Percentiles rank a stretch among this genome's conserved stretches.
phyloP scores from a whole-genome alignment of 768 basidiomycete species.

The Rhizopogon vulgaris region DNA sequence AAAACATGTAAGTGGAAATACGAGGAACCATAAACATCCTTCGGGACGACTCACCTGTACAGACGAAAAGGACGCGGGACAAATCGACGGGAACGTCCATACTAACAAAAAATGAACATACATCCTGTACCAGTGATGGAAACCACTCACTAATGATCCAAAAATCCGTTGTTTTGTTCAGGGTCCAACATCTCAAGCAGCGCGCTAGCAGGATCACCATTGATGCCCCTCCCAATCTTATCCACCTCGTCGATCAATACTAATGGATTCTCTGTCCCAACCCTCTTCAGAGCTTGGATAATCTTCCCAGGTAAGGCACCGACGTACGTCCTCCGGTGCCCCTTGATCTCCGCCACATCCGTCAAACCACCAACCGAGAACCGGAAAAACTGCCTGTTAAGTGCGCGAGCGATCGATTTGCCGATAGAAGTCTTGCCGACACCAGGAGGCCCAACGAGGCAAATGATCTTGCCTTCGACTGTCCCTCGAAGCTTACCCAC shows the following conservation, averaged over 20 bases:
- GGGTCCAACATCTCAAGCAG: slow-evolving; percentile 91
- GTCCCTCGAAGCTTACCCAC: slow-evolving; percentile 93
- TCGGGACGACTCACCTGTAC: slow-evolving; percentile 51
- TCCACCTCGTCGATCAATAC: slow-evolving; percentile 95
- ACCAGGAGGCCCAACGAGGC: slow-evolving; percentile 93
- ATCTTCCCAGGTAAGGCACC: slow-evolving; percentile 93
- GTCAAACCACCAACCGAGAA: slow-evolving; percentile 96
- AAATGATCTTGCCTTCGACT: slow-evolving; percentile 96
- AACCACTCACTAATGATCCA: slow-evolving; percentile 83
- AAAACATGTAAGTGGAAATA: slow-evolving; percentile 7
- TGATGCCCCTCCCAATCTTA: slow-evolving; percentile 87
- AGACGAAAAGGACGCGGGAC: slow-evolving; percentile 94
- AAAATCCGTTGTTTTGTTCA: slow-evolving; percentile 90
- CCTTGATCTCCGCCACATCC: slow-evolving; percentile 99
- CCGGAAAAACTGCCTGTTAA: slow-evolving; percentile 90
- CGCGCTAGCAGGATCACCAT: slow-evolving; percentile 90
- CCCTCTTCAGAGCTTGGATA: slow-evolving; percentile 88
- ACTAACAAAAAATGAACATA: slow-evolving; percentile 30
- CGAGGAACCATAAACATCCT: slow-evolving; percentile 1
- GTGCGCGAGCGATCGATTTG: slow-evolving; percentile 87
- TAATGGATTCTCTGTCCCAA: slow-evolving; percentile 90
- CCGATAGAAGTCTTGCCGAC: slow-evolving; percentile 98
- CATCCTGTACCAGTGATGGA: not conserved
- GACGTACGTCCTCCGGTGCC: slow-evolving; percentile 95
- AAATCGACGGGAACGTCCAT: slow-evolving; percentile 97